phyloP scores from a whole-genome alignment of 805 yeast genomes.

The Suhomyces sp. region DNA sequence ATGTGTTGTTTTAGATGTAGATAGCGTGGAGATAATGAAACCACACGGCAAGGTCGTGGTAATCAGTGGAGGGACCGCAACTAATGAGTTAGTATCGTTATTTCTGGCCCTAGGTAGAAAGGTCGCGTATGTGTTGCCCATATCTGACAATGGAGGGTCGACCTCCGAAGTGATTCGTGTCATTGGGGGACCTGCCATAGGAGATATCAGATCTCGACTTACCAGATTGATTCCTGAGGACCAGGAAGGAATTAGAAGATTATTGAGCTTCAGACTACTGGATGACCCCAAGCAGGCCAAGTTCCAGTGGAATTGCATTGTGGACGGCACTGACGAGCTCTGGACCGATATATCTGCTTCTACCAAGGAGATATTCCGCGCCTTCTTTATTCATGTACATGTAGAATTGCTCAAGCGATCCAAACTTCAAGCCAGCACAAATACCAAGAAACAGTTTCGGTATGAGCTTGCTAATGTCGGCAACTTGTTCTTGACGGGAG shows the following conservation, averaged over 20 bases:
- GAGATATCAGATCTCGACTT: conserved; percentile 82
- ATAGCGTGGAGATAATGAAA: not conserved
- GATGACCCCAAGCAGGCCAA: conserved; percentile 51
- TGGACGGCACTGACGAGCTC: conserved; percentile 70
- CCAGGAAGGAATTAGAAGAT: conserved; percentile 29
- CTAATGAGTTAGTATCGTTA: conserved; percentile 68
- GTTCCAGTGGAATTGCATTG: conserved; percentile 70
- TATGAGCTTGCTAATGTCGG: conserved; percentile 83
- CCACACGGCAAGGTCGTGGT: conserved; percentile 22
- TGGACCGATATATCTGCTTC: conserved; percentile 64
- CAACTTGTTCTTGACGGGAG: conserved; percentile 78
- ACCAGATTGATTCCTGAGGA: conserved; percentile 66
- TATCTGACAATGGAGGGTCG: conserved; percentile 93
- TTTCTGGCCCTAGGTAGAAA: conserved; percentile 45
- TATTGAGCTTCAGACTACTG: conserved; percentile 49
- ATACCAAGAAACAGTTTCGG: conserved; percentile 54
- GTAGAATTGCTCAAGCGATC: conserved; percentile 70
- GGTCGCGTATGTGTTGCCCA: conserved; percentile 71
- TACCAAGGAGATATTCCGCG: conserved; percentile 66
- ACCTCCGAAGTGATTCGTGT: conserved; percentile 84
- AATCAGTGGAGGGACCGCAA: conserved; percentile 85
- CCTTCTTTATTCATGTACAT: conserved; percentile 76
- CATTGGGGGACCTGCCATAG: conserved; percentile 93
- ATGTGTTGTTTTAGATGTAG: not conserved
- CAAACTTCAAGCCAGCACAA: conserved; percentile 35